These are phyloP conservation scores for Phalaenopsis aphrodite DNA, from an alignment of 106 monocot genomes.

Conservation along the genomic window DNA sequence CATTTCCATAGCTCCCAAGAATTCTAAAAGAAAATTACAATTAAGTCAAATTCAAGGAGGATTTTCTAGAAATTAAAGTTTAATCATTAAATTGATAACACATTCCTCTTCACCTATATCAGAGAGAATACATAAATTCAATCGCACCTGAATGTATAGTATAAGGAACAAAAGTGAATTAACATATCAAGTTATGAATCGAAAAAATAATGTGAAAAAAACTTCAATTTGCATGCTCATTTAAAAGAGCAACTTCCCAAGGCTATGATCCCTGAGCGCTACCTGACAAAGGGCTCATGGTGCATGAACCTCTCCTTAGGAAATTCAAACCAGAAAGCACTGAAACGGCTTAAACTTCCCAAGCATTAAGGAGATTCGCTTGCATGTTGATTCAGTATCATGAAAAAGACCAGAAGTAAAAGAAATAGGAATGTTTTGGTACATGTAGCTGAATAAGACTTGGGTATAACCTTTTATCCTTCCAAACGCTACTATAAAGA, in stretches of 20 bases:
- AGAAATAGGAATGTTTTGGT: background rate
- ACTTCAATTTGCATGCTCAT: background rate
- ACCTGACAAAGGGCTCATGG: background rate
- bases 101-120: no score
- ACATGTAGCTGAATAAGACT: background rate
- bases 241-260: background rate
- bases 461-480: conserved; percentile 57
- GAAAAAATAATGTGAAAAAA: background rate
- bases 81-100: no score
- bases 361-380: background rate
- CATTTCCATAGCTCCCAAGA: no score
- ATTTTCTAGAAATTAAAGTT: no score
- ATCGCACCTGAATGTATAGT: background rate
- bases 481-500: conserved; percentile 95
- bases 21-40: no score
- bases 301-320: background rate
- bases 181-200: background rate
- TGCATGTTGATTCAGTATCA: background rate
- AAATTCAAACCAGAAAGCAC: background rate
- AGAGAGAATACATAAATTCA: no score
- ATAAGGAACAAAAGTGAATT: background rate
- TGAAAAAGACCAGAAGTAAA: background rate
- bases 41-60: no score
- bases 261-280: background rate
- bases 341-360: background rate